Percentiles rank a stretch among this genome's conserved stretches.
Conservation (phyloP, 1,284 basidiomycete species). For the Polyporus tsugae region DNA sequence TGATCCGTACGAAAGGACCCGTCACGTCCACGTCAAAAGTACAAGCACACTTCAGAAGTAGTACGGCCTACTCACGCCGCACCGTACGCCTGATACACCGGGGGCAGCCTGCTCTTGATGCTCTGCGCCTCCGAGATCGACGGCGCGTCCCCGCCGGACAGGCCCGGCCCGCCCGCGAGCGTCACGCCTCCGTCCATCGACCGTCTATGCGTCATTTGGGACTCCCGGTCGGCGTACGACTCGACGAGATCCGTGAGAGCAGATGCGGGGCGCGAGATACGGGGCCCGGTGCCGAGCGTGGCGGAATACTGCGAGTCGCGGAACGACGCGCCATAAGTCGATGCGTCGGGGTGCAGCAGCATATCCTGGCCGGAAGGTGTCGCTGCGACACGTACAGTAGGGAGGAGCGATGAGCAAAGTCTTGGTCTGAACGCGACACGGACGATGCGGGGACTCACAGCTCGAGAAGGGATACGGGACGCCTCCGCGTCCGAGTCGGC, state of each 20-base stretch:
- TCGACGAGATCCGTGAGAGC: background rate
- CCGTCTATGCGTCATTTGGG: background rate
- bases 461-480: background rate
- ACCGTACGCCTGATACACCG: constrained; percentile 6
- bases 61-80: background rate
- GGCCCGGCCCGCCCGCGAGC: background rate
- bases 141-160: background rate
- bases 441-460: background rate
- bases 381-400: too few species aligned
- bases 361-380: too few species aligned
- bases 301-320: background rate
- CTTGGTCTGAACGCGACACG: too few species aligned
- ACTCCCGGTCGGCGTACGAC: background rate
- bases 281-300: background rate
- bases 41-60: too few species aligned
- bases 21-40: too few species aligned
- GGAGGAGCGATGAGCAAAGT: too few species aligned
- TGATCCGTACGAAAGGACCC: too few species aligned
- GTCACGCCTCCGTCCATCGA: constrained; percentile 1
- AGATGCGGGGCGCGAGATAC: background rate
- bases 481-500: background rate
- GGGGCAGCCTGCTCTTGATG: constrained; percentile 2
- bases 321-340: background rate
- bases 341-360: too few species aligned
- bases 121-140: background rate